Base-by-base conservation (phyloP, 1,284 basidiomycete species). In the Sphaerobolus stellatus region DNA sequence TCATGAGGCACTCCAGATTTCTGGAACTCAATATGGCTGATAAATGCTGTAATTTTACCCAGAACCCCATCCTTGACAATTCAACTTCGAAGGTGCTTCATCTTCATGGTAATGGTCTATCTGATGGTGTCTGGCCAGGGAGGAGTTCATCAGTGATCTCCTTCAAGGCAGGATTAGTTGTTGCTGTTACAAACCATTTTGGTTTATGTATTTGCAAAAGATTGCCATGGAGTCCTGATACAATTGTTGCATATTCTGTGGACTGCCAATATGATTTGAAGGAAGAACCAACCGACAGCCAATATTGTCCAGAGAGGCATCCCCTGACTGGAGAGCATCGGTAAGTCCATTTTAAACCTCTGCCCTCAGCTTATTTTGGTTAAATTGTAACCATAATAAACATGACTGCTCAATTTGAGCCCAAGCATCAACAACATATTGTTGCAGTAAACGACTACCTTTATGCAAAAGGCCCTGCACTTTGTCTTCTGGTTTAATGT, bases 1-100 rank as follows among this genome's bases (percentile, higher is more conserved):
- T n/a, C 69, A 50, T 80, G 78, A 1, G 77, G 77, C 0, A 80
- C 66, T 0, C 77, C 75, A 1, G 72, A 63, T 55, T 79, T 82
- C 57, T 82, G 80, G 52, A 77, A 81, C 57, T 81, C 76, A 54
- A 80, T 76, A 1, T 69, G 71, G 52, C 75, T 75, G 1, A 81
- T 69, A 53, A 71, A 50, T 0, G 70, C 75, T 24, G 66, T 66
- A 3, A 61, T 41, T 0, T 52, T 14, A 0, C 75, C 75, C 60
- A 77, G 70, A 22, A n/a, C 61, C 63, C 9, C 70, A 22, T 38
- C 36, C 7, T 38, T 38, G 3, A 6, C 71, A 30, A 73, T 61
- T 0, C 75, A 60, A 0, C 80, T 14, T 0, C 80, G 43, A 0
- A 66, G 69, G 0, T 65, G 68, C 4, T 72, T 59, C 34, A 68